Evolutionary conservation across 2,329 filamentous ascomycete genomes (phyloP), one percentile per base, ranked within the genome.

Genomic region (Westerdykella aurantiaca): DNA sequence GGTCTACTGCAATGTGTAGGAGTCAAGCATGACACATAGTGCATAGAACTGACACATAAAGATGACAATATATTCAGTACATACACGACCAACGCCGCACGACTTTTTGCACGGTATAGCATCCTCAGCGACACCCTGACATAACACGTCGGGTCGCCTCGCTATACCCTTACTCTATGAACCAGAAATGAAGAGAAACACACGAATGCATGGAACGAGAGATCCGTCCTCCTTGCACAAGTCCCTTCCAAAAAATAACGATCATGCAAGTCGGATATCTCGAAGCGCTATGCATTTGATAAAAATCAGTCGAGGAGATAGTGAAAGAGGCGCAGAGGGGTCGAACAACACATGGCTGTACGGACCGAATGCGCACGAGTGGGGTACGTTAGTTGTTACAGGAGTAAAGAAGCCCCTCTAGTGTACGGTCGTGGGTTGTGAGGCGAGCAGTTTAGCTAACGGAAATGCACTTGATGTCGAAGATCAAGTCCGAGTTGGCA

Each of bases 401-500:
- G 25, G 51, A 58, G 52, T 42, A 45, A 51, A 52, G 58, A 55
- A 49, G 44, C 38, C 18, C 18, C 58, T 49, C 46, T 46, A 44
- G 35, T 52, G 47, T 45, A 46, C 50, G 39, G 29, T 44, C 38
- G 38, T 45, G 17, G 31, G 38, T 42, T 43, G 34, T 38, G 39
- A 29, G 33, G 38, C 35, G 38, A 2, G 18, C 18, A 29, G 41
- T 61, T 56, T 73, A 73, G 56, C 69, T 68, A 56, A 76, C 64
- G 42, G 70, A 69, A 43, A 76, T 64, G 46, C 72, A 65, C 71
- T 77, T 77, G 64, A 77, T 68, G 69, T 98, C 94, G 69, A 98
- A 98, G 67, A 86, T 80, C 69, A 98, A 74, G 56, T 85, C 88
- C 69, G 88, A 91, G 80, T 97, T 96, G 59, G 78, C 79, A 18